Percentiles rank a stretch among this genome's conserved stretches.
These are phyloP conservation scores for Colletotrichum melonis DNA, from an alignment of 2,329 filamentous ascomycete species.

Conservation along the genomic window DNA sequence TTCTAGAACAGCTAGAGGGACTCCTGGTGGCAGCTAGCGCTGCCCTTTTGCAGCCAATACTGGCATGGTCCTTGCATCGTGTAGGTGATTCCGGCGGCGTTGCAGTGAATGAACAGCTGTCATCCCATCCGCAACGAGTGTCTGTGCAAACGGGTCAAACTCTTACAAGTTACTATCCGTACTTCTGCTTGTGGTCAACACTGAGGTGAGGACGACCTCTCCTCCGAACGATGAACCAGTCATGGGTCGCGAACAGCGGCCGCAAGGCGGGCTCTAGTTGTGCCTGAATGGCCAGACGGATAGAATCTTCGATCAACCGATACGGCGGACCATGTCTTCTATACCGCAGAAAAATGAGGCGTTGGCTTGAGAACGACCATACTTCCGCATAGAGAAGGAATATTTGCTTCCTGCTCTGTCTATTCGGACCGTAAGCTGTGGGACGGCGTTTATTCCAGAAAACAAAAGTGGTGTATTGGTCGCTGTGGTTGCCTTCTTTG, in stretches of 20 bases:
- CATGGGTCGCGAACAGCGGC: no score
- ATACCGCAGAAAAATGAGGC: no score
- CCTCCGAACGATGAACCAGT: neutral
- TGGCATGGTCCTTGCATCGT: neutral
- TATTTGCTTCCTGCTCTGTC: neutral
- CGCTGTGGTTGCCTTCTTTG: neutral
- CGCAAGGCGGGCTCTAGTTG: no score
- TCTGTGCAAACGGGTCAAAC: neutral
- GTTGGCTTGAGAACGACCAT: no score
- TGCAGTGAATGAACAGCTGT: neutral
- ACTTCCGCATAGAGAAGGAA: neutral
- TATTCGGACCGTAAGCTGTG: neutral
- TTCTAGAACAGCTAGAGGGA: slow-evolving; percentile 27
- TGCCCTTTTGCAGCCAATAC: slow-evolving; percentile 16
- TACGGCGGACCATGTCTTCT: neutral
- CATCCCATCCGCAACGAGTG: neutral
- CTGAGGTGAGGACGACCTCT: neutral
- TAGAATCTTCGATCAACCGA: neutral
- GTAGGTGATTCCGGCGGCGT: neutral
- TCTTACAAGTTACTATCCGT: neutral
- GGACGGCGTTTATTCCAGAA: neutral
- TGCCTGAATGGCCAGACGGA: neutral
- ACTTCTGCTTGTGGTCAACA: neutral
- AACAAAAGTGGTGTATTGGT: neutral
- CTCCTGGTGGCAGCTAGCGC: neutral